Base-by-base conservation (phyloP, 352 stramenopile species). In the Aphanomyces stellatus region DNA sequence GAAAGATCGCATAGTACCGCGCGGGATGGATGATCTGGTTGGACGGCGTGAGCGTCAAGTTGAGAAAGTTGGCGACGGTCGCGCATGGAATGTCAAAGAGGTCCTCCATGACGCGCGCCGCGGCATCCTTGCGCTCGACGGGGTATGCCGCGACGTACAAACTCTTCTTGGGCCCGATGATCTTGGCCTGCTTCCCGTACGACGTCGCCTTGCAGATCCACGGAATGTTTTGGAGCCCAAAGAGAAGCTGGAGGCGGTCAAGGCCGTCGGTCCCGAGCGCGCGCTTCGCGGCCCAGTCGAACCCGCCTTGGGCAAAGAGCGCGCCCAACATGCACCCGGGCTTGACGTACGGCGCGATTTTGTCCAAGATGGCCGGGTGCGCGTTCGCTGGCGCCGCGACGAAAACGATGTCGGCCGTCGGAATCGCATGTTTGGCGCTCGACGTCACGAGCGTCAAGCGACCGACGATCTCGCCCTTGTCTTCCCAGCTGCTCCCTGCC, bases 11-110 rank as follows among this genome's bases (percentile, higher is more conserved):
- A 74, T 91, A 96, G 82, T 97, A 97, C 46, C 90, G 84, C 53
- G 88, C 88, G 51, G 90, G 90, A 71, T 97, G 90, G 73, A 97
- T 94, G 74, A 97, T 96, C 76, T 97, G 90, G 79, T 97, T 97
- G 53, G 87, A 96, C 59, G 90, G 89, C 63, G 90, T 97, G 51
- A 97, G 87, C 75, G 90, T 97, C 46, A 97, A 74, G 71, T 95
- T 96, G 48, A 97, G 78, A 66, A 97, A 97, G 79, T 97, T 97
- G 70, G 90, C 87, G 25, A 97, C 81, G 13, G 83, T 96, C 65
- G 80, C 71, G 75, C 88, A 96, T 40, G 90, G 88, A 59, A 97
- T 96, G 71, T 97, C 90, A 62, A 96, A 97, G 22, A 97, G 83
- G 66, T 79, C 74, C 74, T 92, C 81, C 76, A 96, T 88, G 64